Evolutionary conservation across 176 grass and related monocot species (phyloP), one percentile per base, ranked within the genome.

Genomic region (Phyllostachys edulis): DNA sequence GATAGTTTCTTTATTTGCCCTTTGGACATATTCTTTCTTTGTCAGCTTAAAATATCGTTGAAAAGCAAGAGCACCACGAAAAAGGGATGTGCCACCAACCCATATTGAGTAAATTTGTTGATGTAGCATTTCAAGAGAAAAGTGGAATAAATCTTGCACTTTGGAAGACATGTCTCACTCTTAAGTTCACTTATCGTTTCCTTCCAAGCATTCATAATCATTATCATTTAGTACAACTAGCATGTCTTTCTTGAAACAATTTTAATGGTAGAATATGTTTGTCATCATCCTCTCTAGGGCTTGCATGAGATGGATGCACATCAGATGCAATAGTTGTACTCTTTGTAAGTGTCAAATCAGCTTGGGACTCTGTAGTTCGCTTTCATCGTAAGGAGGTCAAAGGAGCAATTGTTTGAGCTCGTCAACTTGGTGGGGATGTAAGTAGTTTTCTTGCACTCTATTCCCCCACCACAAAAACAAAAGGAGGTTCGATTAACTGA

Each of bases 341-440:
- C 45, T 98, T 93, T 68, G 67, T 84, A 40, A 95, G 85, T 89
- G 91, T 98, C 27, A 94, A 90, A 85, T 85, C 87, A 56, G 91
- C 96, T 61, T 80, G 91, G 38, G 83, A 85, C 82, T 88, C 80
- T 83, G 93, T 98, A 66, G 80, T 77, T 52, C 83, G 29, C 56
- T 90, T 98, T 52, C 93, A 98, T 77, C 89, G 78, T 63, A 88
- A 95, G 84, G 91, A 95, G 82, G 68, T 95, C 69, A 94, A 91
- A 61, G 95, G 91, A 47, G 80, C 70, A 59, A 41, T 18, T 80
- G 89, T 98, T 83, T 98, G 95, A 92, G 92, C 92, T 88, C 91
- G 92, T 52, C 95, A 98, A 91, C 92, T 95, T 82, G 95, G 95
- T 54, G 95, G 92, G 21, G 95, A 98, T 92, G 95, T 98, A 64